Base-by-base conservation (phyloP, 768 basidiomycete genomes). In the Mycena belliarum region DNA sequence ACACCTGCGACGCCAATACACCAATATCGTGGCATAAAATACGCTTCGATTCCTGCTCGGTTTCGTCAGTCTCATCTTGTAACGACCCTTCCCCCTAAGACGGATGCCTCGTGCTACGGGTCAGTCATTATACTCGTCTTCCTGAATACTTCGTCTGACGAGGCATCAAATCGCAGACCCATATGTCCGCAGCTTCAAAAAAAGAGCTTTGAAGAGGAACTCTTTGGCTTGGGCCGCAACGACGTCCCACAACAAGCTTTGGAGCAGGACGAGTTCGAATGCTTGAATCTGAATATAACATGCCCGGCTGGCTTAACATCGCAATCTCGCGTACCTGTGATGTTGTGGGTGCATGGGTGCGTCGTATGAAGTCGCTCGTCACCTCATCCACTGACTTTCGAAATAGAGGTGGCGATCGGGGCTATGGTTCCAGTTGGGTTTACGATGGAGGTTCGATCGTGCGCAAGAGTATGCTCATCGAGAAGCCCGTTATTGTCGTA, bases 291-390 rank as follows among this genome's bases (percentile, higher is more conserved):
- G 58, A 91, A 89, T 70, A 88, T 92, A 50, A 89, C 88, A n/a
- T 81, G 82, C 54, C 90, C 90, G 11, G 83, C 79, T 24, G 82
- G 81, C 18, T 74, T 85, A 20, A 75, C 70, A 4, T 64, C 79
- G 4, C 73, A 75, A 44, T 85, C 87, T 38, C 78, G 75, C 41
- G 60, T 87, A 16, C 90, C 90, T 7, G 89, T 92, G 63, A 90
- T 92, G 89, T 69, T 91, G 43, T 92, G 89, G 90, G 76, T 92
- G n/a, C 90, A 92, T 72, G 90, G 90, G 89, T 91, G 64, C 42
- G 84, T 75, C 24, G 55, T 9, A 61, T 9, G 12, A 32, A 32
- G 29, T 32, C 12, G 12, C 29, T 32, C 29, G 29, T 12, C 12
- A 12, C 29, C 6, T 32, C 29, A 12, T 32, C 7, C 12, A 20